A percentile compares a stretch with the other conserved stretches of the same genome.
These are phyloP conservation scores for Syzygium aromaticum DNA, from an alignment of 345 rosid species.

Conservation along the genomic window DNA sequence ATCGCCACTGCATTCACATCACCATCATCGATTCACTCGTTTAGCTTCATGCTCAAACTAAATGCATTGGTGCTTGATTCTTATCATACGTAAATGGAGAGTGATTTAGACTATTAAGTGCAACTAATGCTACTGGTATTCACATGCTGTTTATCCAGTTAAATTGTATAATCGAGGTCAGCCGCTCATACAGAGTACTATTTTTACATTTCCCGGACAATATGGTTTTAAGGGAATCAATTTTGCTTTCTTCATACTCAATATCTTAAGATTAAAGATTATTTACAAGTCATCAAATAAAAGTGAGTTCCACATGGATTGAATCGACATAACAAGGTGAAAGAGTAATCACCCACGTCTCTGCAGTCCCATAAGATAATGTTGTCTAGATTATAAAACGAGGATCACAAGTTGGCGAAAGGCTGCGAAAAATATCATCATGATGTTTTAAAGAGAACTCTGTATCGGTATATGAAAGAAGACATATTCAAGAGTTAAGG, in stretches of 20 bases:
- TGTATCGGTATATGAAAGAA: not conserved
- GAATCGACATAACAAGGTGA: not conserved
- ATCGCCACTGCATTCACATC: constrained; percentile 19
- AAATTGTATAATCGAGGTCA: not conserved
- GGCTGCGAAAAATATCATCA: not conserved
- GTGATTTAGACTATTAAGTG: not conserved
- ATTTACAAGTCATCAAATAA: not conserved
- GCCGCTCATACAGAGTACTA: not conserved
- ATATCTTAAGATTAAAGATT: not conserved
- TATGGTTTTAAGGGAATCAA: not conserved
- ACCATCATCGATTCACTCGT: not conserved
- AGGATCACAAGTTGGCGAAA: not conserved
- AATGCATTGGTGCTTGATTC: not conserved
- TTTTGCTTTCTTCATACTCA: not conserved
- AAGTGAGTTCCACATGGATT: not conserved
- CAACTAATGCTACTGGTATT: not conserved
- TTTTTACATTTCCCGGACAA: not conserved
- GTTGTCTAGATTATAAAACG: not conserved
- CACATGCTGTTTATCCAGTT: not conserved
- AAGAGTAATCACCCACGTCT: not conserved
- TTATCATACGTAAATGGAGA: not conserved
- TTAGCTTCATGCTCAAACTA: not conserved
- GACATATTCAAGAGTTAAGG: not conserved
- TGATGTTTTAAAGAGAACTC: not conserved
- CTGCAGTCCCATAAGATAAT: not conserved